Conservation (phyloP, 345 rosid genomes). For the Linum trigynum region DNA sequence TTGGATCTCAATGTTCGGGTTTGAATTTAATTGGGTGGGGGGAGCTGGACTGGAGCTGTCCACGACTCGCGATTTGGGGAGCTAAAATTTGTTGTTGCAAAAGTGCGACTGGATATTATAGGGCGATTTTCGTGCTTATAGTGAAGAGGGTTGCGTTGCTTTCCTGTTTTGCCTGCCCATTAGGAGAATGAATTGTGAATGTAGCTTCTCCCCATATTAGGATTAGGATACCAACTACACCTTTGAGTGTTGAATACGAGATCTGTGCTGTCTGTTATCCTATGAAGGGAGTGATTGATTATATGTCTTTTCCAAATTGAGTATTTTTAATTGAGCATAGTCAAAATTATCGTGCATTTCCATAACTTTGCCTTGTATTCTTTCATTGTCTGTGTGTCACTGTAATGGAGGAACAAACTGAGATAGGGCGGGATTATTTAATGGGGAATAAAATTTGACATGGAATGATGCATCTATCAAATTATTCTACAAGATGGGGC, state of each 20-base stretch:
- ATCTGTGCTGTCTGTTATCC: neutral
- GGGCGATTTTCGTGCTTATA: neutral
- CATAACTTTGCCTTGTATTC: neutral
- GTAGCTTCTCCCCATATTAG: neutral
- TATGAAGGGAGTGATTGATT: neutral
- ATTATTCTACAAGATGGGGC: neutral
- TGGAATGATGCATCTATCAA: neutral
- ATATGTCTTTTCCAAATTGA: neutral
- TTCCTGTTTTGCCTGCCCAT: neutral
- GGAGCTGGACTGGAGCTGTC: neutral
- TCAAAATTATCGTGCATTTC: neutral
- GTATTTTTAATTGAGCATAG: neutral
- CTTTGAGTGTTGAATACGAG: neutral
- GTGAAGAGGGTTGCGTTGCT: neutral
- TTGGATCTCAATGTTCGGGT: constrained; percentile 29
- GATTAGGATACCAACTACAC: neutral
- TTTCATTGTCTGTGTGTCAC: too few relatives aligned
- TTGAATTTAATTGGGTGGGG: neutral
- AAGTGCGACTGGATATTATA: neutral
- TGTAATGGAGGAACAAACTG: neutral
- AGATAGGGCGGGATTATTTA: neutral
- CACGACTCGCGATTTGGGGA: neutral
- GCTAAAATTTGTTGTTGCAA: neutral
- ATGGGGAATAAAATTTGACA: neutral
- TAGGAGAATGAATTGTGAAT: neutral